These are phyloP conservation scores for Macrocybe gigantea DNA, from an alignment of 768 basidiomycete genomes.

Conservation along the genomic window DNA sequence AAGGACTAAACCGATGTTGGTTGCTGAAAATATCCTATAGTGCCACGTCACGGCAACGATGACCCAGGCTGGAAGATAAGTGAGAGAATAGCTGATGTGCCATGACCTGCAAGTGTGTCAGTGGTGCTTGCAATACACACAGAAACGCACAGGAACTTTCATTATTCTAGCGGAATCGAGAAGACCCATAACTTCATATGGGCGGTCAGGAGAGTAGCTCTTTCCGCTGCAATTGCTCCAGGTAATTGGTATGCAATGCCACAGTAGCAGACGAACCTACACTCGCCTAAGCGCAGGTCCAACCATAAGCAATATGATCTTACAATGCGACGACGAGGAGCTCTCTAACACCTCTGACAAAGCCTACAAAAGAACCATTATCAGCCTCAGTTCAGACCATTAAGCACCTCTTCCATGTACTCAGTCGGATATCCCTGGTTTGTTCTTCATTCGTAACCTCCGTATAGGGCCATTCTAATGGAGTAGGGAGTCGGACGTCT, in stretches of 20 bases:
- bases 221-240: constrained; percentile 61
- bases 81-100: constrained; percentile 60
- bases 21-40: constrained; percentile 56
- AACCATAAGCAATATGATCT: constrained; percentile 1
- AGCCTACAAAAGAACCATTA: constrained; percentile 31
- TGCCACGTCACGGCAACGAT: constrained; percentile 62
- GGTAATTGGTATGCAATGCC: constrained; percentile 78
- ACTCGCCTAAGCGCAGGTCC: background rate
- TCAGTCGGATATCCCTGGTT: constrained; percentile 44
- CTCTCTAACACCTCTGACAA: constrained; percentile 52
- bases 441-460: constrained; percentile 65
- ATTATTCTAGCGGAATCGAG: constrained; percentile 62
- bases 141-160: constrained; percentile 24
- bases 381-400: constrained; percentile 1
- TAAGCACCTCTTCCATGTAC: constrained; percentile 25
- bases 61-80: constrained; percentile 77
- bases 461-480: constrained; percentile 70
- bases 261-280: constrained; percentile 62
- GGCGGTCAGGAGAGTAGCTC: constrained; percentile 56
- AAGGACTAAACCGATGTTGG: constrained; percentile 55
- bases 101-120: constrained; percentile 35
- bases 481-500: constrained; percentile 46
- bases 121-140: background rate
- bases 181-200: constrained; percentile 80
- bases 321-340: constrained; percentile 66